phyloP scores from a whole-genome alignment of 805 yeast genomes.

The Zygoascus bituminiphila region DNA sequence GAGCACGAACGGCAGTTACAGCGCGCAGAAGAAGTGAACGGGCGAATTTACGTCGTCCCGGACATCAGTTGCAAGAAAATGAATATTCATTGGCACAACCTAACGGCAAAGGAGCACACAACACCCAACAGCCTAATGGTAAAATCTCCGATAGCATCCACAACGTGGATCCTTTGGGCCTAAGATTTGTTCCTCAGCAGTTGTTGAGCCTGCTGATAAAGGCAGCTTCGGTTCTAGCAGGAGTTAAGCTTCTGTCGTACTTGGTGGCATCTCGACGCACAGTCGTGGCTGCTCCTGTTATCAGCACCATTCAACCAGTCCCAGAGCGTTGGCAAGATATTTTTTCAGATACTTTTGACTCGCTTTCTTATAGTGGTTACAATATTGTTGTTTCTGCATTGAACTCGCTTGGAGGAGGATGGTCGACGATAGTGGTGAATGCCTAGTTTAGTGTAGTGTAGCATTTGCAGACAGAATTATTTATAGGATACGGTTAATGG shows the following conservation, averaged over 20 bases:
- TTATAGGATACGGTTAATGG: neutral
- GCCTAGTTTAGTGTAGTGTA: too few species aligned
- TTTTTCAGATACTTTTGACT: neutral
- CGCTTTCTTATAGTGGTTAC: neutral
- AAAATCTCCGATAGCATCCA: conserved; percentile 13
- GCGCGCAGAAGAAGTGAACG: conserved; percentile 4
- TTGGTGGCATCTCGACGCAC: neutral
- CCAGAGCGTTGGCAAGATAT: neutral
- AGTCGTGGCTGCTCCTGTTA: neutral
- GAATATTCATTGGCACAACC: neutral
- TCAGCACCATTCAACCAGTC: neutral
- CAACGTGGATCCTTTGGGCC: conserved; percentile 20
- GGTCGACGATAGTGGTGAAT: conserved; percentile 8
- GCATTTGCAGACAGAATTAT: too few species aligned
- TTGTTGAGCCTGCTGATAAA: conserved; percentile 7
- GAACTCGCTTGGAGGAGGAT: conserved; percentile 16
- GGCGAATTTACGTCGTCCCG: neutral
- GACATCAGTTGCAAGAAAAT: neutral
- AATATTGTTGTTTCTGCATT: conserved; percentile 3
- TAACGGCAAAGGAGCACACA: neutral
- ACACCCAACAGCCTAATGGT: neutral
- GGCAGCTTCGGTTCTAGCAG: conserved; percentile 9
- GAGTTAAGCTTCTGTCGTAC: conserved; percentile 9
- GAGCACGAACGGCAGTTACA: conserved; percentile 6
- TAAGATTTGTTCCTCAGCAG: conserved; percentile 5